These are phyloP conservation scores for Abortiporus biennis DNA, from an alignment of 1,284 basidiomycete genomes.

Conservation along the genomic window DNA sequence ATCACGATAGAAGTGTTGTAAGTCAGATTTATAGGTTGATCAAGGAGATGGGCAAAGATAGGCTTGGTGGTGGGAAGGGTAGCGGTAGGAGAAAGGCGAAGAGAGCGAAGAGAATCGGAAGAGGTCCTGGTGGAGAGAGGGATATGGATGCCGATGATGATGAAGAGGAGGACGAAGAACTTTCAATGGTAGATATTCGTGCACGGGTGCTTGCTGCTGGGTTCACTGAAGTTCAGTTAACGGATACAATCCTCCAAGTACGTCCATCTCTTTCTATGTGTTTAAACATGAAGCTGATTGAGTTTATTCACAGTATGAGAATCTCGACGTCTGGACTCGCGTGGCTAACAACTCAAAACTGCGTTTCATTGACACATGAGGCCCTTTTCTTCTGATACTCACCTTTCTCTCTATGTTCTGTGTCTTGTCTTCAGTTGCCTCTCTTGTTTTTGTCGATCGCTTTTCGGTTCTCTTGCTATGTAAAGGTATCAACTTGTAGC, in stretches of 20 bases:
- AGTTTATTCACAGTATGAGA: slow-evolving; percentile 62
- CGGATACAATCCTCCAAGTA: slow-evolving; percentile 77
- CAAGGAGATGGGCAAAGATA: slow-evolving; percentile 71
- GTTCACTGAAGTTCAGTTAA: slow-evolving; percentile 86
- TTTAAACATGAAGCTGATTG: not conserved
- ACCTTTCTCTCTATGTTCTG: slow-evolving; percentile 6
- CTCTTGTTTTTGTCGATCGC: slow-evolving; percentile 14
- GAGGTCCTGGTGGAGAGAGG: slow-evolving; percentile 59
- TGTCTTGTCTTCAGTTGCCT: slow-evolving; percentile 13
- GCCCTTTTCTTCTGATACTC: slow-evolving; percentile 6
- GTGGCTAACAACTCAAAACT: slow-evolving; percentile 75
- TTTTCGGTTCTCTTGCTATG: slow-evolving; percentile 16
- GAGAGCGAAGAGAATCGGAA: slow-evolving; percentile 43
- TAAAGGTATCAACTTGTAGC: slow-evolving; percentile 20
- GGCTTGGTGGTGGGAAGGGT: slow-evolving; percentile 30
- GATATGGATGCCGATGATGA: slow-evolving; percentile 42
- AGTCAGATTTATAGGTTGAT: slow-evolving; percentile 88
- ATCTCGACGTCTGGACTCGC: slow-evolving; percentile 69
- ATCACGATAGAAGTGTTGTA: slow-evolving; percentile 69
- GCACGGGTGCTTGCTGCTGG: slow-evolving; percentile 80
- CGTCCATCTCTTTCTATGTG: slow-evolving; percentile 21
- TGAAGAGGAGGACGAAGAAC: slow-evolving; percentile 59
- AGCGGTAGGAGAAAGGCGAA: slow-evolving; percentile 19
- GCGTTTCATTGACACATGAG: slow-evolving; percentile 36
- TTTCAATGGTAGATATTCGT: slow-evolving; percentile 81